Base-by-base conservation (phyloP, 2,329 filamentous ascomycete species). In the Cercospora sp. region DNA sequence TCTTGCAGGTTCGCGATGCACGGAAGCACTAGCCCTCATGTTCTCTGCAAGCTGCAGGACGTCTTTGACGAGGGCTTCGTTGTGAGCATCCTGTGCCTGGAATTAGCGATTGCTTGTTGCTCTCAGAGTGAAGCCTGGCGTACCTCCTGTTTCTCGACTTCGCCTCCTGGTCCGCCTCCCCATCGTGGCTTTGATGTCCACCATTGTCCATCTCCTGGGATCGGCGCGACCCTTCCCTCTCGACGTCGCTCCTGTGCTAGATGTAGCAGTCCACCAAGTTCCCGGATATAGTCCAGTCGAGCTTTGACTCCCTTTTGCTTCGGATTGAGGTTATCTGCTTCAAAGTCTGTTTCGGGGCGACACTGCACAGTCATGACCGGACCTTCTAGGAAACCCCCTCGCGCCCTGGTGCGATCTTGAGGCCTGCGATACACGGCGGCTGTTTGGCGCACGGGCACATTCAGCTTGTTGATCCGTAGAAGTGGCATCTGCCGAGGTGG, bases 181-280 rank as follows among this genome's bases (percentile, higher is more conserved):
- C 86, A 89, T 63, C 87, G 81, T 28, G 84, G 82, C 62, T 78
- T 81, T 2, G 79, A 82, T 2, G 86, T 85, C 86, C 86, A 90
- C 87, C 87, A 90, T 73, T 86, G 83, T 3, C 84, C 85, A 70
- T 86, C 83, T 1, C 86, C 85, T 3, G 85, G 81, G 62, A 78
- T 81, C 60, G 77, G 75, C 71, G 87, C 85, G 1, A 73, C 73
- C 63, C 78, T 80, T 0, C 86, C 87, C 72, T 89, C 82, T 62
- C 87, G 81, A n/a, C 81, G 81, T 42, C 87, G 82, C 75, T 89
- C 87, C 75, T 89, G 86, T 1, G 87, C 87, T 2, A 88, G 75
- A 20, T 87, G 79, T 13, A 90, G 78, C 76, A 89, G 79, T 1
- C 82, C 84, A 5, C 85, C 87, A 3, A 88, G 77, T 72, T 90